Base-by-base conservation (phyloP, 1,284 basidiomycete genomes). In the Chondrostereum purpureum region DNA sequence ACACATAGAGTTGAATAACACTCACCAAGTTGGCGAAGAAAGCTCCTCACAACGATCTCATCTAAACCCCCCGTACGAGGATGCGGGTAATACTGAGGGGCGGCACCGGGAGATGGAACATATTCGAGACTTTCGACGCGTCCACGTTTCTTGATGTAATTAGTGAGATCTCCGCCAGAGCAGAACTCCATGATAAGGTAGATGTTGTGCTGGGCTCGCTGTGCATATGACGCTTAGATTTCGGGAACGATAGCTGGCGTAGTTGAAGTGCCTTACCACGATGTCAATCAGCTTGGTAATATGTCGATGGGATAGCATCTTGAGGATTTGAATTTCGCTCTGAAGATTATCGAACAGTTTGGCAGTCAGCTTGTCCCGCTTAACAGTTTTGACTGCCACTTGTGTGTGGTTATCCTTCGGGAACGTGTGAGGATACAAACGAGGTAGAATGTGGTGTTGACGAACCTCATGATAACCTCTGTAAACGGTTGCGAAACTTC, bases 111-210 rank as follows among this genome's bases (percentile, higher is more conserved):
- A 37, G 69, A 64, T 4, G 91, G 82, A 1, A 79, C 59, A 53
- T 91, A 94, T 58, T 92, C 87, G 13, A 96, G 73, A 2, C 85
- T 82, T 43, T 92, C 84, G 38, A 95, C 83, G 19, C 83, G 79
- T 14, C 92, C 92, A 11, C 91, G 83, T 60, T 91, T 91, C 77
- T 92, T 92, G 72, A 99, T 95, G 62, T 98, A 98, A 55, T 92
- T 82, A 0, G 92, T 92, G 37, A 99, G 80, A 64, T 99, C 96
- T 11, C 93, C 93, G 3, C 92, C 93, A 0, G 92, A 83, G 65
- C 95, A 98, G 64, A 83, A 98, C 58, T 95, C 93, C 88, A 99
- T 99, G 60, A 99, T 88, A 46, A 99, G 82, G 69, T 97, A 97
- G 61, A 99, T 97, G 63, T 95, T 84, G 47, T 81, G 78, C 55